phyloP scores from a whole-genome alignment of 805 yeast species.

The Kuraishia floccosa region DNA sequence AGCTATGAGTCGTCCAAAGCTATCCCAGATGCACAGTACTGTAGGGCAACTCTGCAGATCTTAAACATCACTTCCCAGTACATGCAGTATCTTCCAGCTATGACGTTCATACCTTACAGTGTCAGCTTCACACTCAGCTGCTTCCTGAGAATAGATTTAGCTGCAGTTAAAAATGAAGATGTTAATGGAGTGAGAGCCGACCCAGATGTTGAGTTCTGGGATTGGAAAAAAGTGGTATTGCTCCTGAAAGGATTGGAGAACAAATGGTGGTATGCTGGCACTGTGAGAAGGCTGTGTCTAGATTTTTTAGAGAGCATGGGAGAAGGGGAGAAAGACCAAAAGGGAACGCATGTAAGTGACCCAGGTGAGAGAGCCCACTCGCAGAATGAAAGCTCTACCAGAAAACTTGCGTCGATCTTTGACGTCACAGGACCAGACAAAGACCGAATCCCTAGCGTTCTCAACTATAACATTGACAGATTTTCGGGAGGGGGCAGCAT shows the following conservation, averaged over 20 bases:
- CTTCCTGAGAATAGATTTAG: conserved; percentile 8
- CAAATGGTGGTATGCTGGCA: conserved; percentile 9
- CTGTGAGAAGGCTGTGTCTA: conserved; percentile 7
- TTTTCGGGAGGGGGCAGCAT: no score
- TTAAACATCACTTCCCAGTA: conserved; percentile 8
- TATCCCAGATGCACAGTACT: conserved; percentile 9
- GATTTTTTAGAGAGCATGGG: no score
- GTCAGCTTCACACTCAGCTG: conserved; percentile 8
- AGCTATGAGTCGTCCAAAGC: conserved; percentile 7
- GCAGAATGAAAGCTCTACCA: no score
- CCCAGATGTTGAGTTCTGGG: conserved; percentile 6
- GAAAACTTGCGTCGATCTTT: no score
- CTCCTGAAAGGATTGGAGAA: conserved; percentile 5
- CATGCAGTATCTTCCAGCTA: conserved; percentile 7
- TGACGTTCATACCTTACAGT: conserved; percentile 9
- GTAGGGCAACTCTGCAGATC: conserved; percentile 8
- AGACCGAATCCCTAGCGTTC: no score
- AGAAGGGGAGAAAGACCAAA: neutral
- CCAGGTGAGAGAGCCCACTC: no score
- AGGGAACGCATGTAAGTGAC: neutral
- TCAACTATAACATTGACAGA: no score
- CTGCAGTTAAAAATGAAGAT: conserved; percentile 7
- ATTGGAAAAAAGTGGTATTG: conserved; percentile 5
- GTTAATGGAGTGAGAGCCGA: conserved; percentile 6
- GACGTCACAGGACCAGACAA: no score